Conservation (phyloP, 2,329 filamentous ascomycete species). For the Colletotrichum plurivorum region DNA sequence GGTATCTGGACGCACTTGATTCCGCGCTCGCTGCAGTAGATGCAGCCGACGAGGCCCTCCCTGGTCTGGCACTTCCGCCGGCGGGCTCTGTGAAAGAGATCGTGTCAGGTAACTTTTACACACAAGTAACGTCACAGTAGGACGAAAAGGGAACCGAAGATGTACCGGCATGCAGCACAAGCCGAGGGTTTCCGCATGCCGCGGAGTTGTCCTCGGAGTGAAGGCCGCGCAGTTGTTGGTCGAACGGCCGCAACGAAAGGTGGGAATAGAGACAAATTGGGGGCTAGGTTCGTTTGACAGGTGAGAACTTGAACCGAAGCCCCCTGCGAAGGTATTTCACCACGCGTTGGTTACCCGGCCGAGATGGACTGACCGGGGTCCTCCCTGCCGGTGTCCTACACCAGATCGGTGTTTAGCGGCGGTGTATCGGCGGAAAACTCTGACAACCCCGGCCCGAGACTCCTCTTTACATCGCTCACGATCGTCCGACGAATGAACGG, state of each 20-base stretch:
- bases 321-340: conserved; percentile 15
- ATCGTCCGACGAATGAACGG: conserved; percentile 33
- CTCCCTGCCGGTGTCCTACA: conserved; percentile 6
- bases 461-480: conserved; percentile 12
- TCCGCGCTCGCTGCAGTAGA: conserved; percentile 64
- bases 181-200: conserved; percentile 42
- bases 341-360: conserved; percentile 30
- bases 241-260: not conserved
- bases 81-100: conserved; percentile 29
- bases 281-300: conserved; percentile 1
- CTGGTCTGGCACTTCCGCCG: conserved; percentile 39
- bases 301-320: not conserved
- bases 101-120: conserved; percentile 28
- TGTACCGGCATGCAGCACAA: conserved; percentile 42
- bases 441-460: conserved; percentile 4
- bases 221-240: conserved; percentile 18
- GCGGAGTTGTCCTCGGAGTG: conserved; percentile 24
- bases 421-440: conserved; percentile 28
- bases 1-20: conserved; percentile 62
- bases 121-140: not conserved
- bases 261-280: not conserved
- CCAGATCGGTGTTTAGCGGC: conserved; percentile 32
- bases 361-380: conserved; percentile 22
- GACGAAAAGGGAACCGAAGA: conserved; percentile 17
- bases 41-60: conserved; percentile 59